Base-by-base conservation (phyloP, 768 basidiomycete genomes). In the Termitomyces sp. region DNA sequence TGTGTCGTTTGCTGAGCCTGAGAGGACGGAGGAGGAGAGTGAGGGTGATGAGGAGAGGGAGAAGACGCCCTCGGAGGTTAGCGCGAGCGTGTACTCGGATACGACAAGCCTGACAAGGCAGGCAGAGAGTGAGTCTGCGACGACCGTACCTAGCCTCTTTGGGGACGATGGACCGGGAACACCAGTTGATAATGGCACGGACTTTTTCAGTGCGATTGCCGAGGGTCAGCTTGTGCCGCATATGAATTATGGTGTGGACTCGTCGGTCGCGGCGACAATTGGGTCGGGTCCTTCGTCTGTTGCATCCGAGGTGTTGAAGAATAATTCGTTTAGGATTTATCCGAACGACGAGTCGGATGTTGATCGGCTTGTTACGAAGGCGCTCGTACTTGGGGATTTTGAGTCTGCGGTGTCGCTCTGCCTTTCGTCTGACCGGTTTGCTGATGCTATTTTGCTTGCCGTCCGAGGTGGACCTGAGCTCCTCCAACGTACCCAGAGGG, bases 371-470 rank as follows among this genome's bases (percentile, higher is more conserved):
- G 83, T 98, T 65, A 97, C 96, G 1, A 93, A 93, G 69, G 92
- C 96, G 2, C 81, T 98, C 43, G 94, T 99, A 2, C 80, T 98
- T 10, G 96, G 97, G n/a, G 96, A 99, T 72, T 98, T 98, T 65
- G 83, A 86, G 67, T 89, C 87, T 15, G 96, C 97, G 1, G 97
- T 98, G 17, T 87, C 91, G 2, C 80, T 98, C 2, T 97, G 96
- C 72, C 81, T 98, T 15, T 90, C 93, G 0, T 84, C 88, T 0
- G 91, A 94, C 55, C 85, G 96, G 36, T 98, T 86, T 67, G 96
- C 97, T 1, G 97, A 99, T 69, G 97, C 97, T 0, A 90, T 98
- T 56, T 81, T 99, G 12, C 85, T 98, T 12, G 94, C 97, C 36
- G 94, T 91, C 17, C 89, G 91, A 63, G 96, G 96, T 17, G 94